Evolutionary conservation across 345 rosid genomes (phyloP).

Genomic region (thale cress (Arabidopsis thaliana)): TAIR10.1 NC_003071.7:12686001-12686500

Average conservation of each 20-base stretch:
- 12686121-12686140: background rate
- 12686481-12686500: conserved; percentile 33
- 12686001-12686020: conserved; percentile 7
- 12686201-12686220: background rate
- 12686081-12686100: background rate
- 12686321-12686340: background rate
- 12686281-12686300: too few species aligned
- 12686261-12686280: background rate
- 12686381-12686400: background rate
- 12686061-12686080: background rate
- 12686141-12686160: background rate
- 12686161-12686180: background rate
- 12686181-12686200: background rate
- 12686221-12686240: background rate
- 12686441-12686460: conserved; percentile 9
- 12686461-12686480: conserved; percentile 35
- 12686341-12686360: background rate
- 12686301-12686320: background rate
- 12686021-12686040: background rate
- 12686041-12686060: background rate
- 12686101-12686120: background rate
- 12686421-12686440: conserved; percentile 1
- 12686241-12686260: background rate
- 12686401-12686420: background rate
- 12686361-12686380: background rate